phyloP scores from a whole-genome alignment of 257 asterid genomes.

The Jasminum sambac region DNA sequence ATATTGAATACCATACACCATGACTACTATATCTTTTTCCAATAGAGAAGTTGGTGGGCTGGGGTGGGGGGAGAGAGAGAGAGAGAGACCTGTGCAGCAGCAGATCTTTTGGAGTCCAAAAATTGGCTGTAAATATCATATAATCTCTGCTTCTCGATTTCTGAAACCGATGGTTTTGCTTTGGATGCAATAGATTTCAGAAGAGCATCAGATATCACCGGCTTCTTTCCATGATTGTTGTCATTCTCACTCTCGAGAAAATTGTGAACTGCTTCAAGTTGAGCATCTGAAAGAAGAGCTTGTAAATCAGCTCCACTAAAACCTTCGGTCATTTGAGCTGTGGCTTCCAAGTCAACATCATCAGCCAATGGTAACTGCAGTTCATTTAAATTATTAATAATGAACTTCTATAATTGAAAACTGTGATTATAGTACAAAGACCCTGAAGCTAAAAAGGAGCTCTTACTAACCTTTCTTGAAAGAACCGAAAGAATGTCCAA shows the following conservation, averaged over 20 bases:
- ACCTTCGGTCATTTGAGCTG: slow-evolving; percentile 75
- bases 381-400: neutral
- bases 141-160: slow-evolving; percentile 70
- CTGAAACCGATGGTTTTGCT: slow-evolving; percentile 84
- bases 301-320: slow-evolving; percentile 99
- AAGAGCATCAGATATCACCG: slow-evolving; percentile 59
- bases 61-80: slow-evolving; percentile 1
- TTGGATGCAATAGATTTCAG: slow-evolving; percentile 66
- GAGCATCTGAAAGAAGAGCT: slow-evolving; percentile 90
- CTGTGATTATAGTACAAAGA: neutral
- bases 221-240: slow-evolving; percentile 48
- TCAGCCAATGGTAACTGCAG: slow-evolving; percentile 72
- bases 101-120: slow-evolving; percentile 74
- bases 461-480: slow-evolving; percentile 65
- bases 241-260: slow-evolving; percentile 50
- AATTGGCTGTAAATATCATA: slow-evolving; percentile 83
- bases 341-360: slow-evolving; percentile 66
- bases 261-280: slow-evolving; percentile 88
- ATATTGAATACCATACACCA: no score
- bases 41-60: no score
- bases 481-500: slow-evolving; percentile 81
- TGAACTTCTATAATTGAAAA: neutral
- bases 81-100: slow-evolving; percentile 64
- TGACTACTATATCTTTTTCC: no score
- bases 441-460: neutral